phyloP scores from a whole-genome alignment of 495 filamentous ascomycete species.

The Aspergillus steynii region DNA sequence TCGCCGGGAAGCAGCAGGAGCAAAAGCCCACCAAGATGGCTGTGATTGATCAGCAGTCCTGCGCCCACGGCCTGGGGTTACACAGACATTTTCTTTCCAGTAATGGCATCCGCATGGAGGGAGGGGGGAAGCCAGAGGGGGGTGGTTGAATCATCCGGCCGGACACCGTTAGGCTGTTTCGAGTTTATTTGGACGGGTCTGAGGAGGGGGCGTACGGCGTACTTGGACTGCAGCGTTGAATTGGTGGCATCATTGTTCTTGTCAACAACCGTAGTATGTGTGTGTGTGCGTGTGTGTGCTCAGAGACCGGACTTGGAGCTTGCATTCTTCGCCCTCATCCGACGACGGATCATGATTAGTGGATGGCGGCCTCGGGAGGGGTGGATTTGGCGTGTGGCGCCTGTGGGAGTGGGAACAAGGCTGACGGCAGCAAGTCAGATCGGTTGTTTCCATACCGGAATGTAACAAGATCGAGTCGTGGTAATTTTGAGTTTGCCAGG shows the following conservation, averaged over 20 bases:
- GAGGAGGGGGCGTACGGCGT: slow-evolving; percentile 21
- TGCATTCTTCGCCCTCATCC: background rate
- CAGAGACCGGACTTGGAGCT: background rate
- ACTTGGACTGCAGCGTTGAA: slow-evolving; percentile 13
- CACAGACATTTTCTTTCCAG: slow-evolving; percentile 13
- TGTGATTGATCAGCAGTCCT: slow-evolving; percentile 20
- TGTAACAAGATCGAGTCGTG: slow-evolving; percentile 26
- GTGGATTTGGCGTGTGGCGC: slow-evolving; percentile 23
- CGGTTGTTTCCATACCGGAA: slow-evolving; percentile 22
- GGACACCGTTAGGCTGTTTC: slow-evolving; percentile 49
- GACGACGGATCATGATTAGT: slow-evolving; percentile 4
- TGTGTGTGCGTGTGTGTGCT: background rate
- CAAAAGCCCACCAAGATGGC: slow-evolving; percentile 11
- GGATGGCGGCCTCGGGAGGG: slow-evolving; percentile 23
- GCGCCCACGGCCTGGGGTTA: slow-evolving; percentile 15
- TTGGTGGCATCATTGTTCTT: slow-evolving; percentile 9
- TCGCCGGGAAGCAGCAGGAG: slow-evolving; percentile 23
- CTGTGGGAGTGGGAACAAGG: slow-evolving; percentile 35
- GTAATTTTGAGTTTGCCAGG: slow-evolving; percentile 8
- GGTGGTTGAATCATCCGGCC: slow-evolving; percentile 17
- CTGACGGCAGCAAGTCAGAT: slow-evolving; percentile 33
- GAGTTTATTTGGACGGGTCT: slow-evolving; percentile 43
- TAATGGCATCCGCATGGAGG: slow-evolving; percentile 4
- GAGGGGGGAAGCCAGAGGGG: background rate
- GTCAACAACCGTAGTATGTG: background rate